Base-by-base conservation (phyloP, 2,329 filamentous ascomycete species). In the Aspergillus phoenicis region DNA sequence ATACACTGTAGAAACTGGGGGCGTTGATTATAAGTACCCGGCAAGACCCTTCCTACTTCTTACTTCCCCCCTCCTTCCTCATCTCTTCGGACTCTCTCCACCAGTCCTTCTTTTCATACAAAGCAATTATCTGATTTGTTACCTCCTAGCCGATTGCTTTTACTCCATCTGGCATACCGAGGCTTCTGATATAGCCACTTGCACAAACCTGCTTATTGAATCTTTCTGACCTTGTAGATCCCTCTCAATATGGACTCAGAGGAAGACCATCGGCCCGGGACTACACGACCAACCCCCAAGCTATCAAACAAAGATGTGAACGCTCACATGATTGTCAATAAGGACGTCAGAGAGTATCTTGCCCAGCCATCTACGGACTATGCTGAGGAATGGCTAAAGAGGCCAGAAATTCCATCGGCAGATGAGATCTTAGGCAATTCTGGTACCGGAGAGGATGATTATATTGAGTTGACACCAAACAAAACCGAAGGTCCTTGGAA, bases 401-500 rank as follows among this genome's bases (percentile, higher is more conserved):
- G 73, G 33, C 74, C 77, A 2, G 79, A 81, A 47, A 58, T 81
- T 22, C 79, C 80, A 4, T 72, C 78, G 3, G 60, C 71, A 3
- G 64, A 72, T 5, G 80, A 82, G 60, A 70, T 82, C 11, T 58
- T 77, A 26, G 72, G 71, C 4, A 64, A 57, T 8, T 64, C 66
- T 36, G 61, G 47, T 8, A 58, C 63, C 8, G 17, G 6, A 20
- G 64, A 68, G 15, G 67, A 69, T 39, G 68, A 73, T 8, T 63
- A 60, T 22, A 68, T 80, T 2, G 66, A 75, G 4, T 70, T 88
- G 0, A 75, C 79, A 0, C 68, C 78, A 0, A 91, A 91, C 66
- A 78, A 78, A 6, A 78, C 87, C 20, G 64, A 83, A 0, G 80
- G 81, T 0, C 78, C 87, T 0, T 94, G 88, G 81, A 64, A 75